Conservation (phyloP, 2,329 filamentous ascomycete genomes). For the Aureobasidium mangrovei region DNA sequence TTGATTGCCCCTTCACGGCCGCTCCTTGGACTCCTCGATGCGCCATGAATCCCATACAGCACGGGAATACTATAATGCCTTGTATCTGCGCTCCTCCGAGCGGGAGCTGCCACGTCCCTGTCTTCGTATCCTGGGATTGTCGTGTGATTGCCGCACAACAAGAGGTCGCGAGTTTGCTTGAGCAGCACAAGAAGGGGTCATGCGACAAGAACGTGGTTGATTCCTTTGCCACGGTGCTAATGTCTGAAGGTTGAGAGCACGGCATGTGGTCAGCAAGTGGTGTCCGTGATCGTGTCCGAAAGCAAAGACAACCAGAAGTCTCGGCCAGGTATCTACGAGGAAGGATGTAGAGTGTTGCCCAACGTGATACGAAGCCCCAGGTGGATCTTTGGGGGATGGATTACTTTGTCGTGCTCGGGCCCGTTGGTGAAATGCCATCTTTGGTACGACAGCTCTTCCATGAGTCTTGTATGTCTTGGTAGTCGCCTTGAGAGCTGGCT, state of each 20-base stretch:
- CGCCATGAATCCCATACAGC: not conserved
- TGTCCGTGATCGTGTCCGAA: not conserved
- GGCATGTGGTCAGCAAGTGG: conserved; percentile 3
- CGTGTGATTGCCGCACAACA: not conserved
- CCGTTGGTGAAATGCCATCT: not conserved
- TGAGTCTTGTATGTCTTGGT: not conserved
- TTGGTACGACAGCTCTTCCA: not conserved
- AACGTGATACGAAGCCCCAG: conserved; percentile 3
- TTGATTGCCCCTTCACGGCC: not conserved
- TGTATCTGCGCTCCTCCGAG: not conserved
- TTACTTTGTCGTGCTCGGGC: not conserved
- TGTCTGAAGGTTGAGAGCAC: not conserved
- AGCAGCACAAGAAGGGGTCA: not conserved
- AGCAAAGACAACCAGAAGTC: not conserved
- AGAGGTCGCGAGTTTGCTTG: not conserved
- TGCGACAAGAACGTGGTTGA: not conserved
- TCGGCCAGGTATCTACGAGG: not conserved
- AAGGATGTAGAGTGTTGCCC: not conserved
- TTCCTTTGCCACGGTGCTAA: not conserved
- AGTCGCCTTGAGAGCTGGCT: not conserved
- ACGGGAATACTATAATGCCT: too few relatives aligned
- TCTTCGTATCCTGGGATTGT: not conserved
- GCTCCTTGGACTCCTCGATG: not conserved
- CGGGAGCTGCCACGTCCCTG: not conserved
- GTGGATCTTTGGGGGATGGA: not conserved